Conservation (phyloP, 2,329 filamentous ascomycete species). For the Cercospora berteroae region DNA sequence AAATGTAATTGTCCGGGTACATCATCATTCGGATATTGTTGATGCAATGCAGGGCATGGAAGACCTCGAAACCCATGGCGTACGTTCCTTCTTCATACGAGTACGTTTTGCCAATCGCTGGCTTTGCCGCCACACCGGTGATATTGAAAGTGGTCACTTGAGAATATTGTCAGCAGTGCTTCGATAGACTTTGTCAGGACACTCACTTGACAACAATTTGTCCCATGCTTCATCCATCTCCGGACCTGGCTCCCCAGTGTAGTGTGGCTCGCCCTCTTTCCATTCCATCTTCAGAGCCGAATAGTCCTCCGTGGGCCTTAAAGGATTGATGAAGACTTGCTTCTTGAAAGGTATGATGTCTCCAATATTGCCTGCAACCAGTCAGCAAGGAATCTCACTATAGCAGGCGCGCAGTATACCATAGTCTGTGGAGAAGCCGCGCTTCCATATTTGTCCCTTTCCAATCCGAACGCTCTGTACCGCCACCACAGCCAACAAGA, state of each 20-base stretch:
- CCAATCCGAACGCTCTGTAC: neutral
- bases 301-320: slow-evolving; percentile 4
- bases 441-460: neutral
- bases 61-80: slow-evolving; percentile 11
- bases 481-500: neutral
- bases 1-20: slow-evolving; percentile 10
- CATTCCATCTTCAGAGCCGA: slow-evolving; percentile 6
- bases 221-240: slow-evolving; percentile 13
- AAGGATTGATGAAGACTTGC: slow-evolving; percentile 5
- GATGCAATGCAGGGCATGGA: slow-evolving; percentile 14
- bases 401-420: neutral
- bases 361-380: neutral
- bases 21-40: slow-evolving; percentile 12
- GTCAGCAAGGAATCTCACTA: neutral
- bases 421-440: slow-evolving; percentile 3
- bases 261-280: slow-evolving; percentile 7
- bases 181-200: no score
- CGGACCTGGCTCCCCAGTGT: neutral
- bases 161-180: neutral
- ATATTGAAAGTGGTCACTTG: slow-evolving; percentile 11
- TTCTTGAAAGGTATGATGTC: slow-evolving; percentile 8
- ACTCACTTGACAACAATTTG: slow-evolving; percentile 6
- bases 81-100: slow-evolving; percentile 11
- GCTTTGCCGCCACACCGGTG: neutral
- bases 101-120: slow-evolving; percentile 1